Conservation (phyloP, 495 filamentous ascomycete genomes). For the Daldinia bambusicola region DNA sequence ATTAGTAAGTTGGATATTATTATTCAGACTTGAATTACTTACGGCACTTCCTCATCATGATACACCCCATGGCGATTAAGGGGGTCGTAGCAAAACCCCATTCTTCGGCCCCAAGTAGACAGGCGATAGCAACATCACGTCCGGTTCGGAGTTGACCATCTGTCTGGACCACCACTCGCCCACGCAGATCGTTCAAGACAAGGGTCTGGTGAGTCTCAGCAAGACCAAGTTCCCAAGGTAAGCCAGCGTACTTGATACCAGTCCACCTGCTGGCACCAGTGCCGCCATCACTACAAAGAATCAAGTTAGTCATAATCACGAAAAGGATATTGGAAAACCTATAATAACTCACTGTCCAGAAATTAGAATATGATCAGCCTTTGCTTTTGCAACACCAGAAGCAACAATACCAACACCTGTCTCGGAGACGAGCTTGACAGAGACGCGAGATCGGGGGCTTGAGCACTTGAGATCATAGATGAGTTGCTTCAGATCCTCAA, state of each 20-base stretch:
- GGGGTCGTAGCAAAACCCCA: slow-evolving; percentile 99
- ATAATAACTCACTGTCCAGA: slow-evolving; percentile 73
- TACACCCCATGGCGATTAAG: slow-evolving; percentile 96
- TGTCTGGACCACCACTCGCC: slow-evolving; percentile 96
- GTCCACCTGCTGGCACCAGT: slow-evolving; percentile 99
- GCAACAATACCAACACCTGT: slow-evolving; percentile 98
- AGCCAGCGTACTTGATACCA: slow-evolving; percentile 98
- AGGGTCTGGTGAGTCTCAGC: slow-evolving; percentile 98
- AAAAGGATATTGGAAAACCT: neutral
- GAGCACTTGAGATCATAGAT: slow-evolving; percentile 99
- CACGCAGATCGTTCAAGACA: slow-evolving; percentile 97
- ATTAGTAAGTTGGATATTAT: slow-evolving; percentile 35
- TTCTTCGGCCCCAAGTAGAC: slow-evolving; percentile 95
- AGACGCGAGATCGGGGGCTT: slow-evolving; percentile 93
- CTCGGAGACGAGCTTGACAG: slow-evolving; percentile 98
- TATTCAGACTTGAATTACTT: slow-evolving; percentile 13
- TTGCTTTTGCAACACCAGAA: slow-evolving; percentile 97
- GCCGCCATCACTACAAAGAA: slow-evolving; percentile 73
- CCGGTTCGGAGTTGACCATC: slow-evolving; percentile 96
- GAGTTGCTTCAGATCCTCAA: slow-evolving; percentile 98
- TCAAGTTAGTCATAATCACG: neutral
- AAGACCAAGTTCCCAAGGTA: slow-evolving; percentile 97
- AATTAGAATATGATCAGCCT: slow-evolving; percentile 97
- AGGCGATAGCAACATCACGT: slow-evolving; percentile 95
- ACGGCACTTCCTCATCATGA: slow-evolving; percentile 87